A percentile compares a stretch with the other conserved stretches of the same genome.
Evolutionary conservation across 208 protist species (phyloP).

Genomic region (Acanthamoeba castellanii): DNA sequence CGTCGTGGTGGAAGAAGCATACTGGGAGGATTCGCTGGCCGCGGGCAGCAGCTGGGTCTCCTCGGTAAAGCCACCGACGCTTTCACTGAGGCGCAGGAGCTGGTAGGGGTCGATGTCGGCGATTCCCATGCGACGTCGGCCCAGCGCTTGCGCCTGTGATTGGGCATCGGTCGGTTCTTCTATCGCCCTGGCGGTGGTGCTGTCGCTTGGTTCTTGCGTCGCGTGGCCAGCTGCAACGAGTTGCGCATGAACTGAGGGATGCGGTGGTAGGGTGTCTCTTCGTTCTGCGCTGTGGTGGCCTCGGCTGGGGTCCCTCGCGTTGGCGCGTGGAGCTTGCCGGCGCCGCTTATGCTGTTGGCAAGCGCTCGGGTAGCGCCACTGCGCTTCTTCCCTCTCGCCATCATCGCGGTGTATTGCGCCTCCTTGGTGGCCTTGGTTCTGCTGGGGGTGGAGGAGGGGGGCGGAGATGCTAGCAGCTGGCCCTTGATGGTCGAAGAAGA

Average conservation of each 20-base stretch:
- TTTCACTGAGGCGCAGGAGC: conserved; percentile 51
- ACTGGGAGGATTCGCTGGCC: not conserved
- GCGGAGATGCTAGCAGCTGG: not conserved
- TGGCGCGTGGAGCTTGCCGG: not conserved
- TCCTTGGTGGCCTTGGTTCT: not conserved
- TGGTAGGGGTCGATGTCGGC: conserved; percentile 54
- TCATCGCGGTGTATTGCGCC: not conserved
- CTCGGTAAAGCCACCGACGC: conserved; percentile 29
- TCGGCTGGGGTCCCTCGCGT: no score
- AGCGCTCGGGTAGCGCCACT: not conserved
- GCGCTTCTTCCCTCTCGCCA: not conserved
- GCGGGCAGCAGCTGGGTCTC: not conserved
- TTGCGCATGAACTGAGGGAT: conserved; percentile 20
- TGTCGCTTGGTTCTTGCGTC: not conserved
- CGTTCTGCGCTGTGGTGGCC: no score
- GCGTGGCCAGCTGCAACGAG: not conserved
- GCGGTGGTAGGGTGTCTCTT: not conserved
- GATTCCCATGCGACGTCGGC: conserved; percentile 52
- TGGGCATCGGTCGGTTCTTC: not conserved
- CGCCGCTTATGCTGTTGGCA: not conserved
- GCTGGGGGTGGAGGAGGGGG: not conserved
- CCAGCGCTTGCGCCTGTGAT: not conserved
- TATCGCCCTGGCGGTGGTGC: not conserved
- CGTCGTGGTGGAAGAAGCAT: no score
- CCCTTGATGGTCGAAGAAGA: no score